Conservation (phyloP, 306 rosid genomes). For the barrel medic (Medicago truncatula) region MtrunA17r5.0-ANR NC_053049.1:13679001-13679500, state of each 20-base stretch:
- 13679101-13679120: constrained; percentile 29
- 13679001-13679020: constrained; percentile 51
- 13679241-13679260: constrained; percentile 43
- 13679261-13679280: constrained; percentile 55
- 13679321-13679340: constrained; percentile 24
- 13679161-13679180: constrained; percentile 52
- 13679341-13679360: constrained; percentile 33
- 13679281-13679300: constrained; percentile 33
- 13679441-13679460: background rate
- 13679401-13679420: constrained; percentile 27
- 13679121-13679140: constrained; percentile 45
- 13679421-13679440: constrained; percentile 15
- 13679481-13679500: constrained; percentile 8
- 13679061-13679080: constrained; percentile 53
- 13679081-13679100: constrained; percentile 37
- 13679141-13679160: constrained; percentile 53
- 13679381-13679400: constrained; percentile 34
- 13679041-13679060: constrained; percentile 48
- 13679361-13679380: constrained; percentile 21
- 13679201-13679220: constrained; percentile 49
- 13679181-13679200: constrained; percentile 51
- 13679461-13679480: constrained; percentile 20
- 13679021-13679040: constrained; percentile 36
- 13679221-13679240: constrained; percentile 42
- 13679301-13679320: constrained; percentile 31